phyloP scores from a whole-genome alignment of 805 yeast genomes.

The Blastobotrys parvus region DNA sequence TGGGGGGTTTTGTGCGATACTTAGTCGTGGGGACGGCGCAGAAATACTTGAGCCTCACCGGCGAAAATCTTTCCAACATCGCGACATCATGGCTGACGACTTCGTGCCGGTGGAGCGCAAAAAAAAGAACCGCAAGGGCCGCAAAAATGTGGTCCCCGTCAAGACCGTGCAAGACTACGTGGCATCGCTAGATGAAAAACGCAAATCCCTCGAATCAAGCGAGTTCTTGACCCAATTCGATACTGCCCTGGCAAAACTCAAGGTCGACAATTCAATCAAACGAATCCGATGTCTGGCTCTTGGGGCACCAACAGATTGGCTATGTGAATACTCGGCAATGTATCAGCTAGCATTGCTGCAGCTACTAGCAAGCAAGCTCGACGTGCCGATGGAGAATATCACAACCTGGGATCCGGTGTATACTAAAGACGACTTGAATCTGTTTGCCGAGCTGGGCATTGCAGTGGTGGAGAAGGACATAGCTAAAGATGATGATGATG shows the following conservation, averaged over 20 bases:
- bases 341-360: conserved; percentile 57
- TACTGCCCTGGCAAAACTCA: neutral
- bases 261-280: neutral
- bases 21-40: no score
- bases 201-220: conserved; percentile 1
- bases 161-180: neutral
- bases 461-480: conserved; percentile 23
- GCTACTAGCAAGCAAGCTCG: conserved; percentile 30
- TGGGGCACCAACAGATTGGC: conserved; percentile 49
- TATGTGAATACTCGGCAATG: conserved; percentile 43
- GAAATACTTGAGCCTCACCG: no score
- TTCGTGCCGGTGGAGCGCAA: conserved; percentile 4
- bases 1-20: no score
- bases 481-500: conserved; percentile 2
- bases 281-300: conserved; percentile 59
- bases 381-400: conserved; percentile 23
- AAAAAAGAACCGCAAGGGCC: conserved; percentile 4
- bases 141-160: neutral
- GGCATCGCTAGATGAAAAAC: neutral
- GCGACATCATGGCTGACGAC: no score
- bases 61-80: no score
- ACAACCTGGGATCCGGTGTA: conserved; percentile 64
- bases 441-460: conserved; percentile 25
- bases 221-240: neutral
- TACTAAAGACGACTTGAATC: conserved; percentile 34